phyloP scores from a whole-genome alignment of 2,329 filamentous ascomycete species.

The Gaeumannomyces tritici region DNA sequence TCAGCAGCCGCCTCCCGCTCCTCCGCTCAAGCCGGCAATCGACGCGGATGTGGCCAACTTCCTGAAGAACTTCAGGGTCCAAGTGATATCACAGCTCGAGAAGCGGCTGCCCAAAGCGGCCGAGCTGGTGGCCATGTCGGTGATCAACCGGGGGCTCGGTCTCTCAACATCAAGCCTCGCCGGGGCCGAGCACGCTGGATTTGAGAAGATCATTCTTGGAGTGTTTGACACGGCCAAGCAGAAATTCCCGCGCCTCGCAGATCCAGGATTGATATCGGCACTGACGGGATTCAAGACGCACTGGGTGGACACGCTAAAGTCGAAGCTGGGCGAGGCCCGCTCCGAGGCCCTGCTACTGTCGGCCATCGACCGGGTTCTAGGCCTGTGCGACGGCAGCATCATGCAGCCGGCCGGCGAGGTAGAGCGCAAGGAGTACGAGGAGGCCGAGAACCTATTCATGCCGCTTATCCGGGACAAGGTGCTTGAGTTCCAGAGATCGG shows the following conservation, averaged over 20 bases:
- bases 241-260: conserved; percentile 14
- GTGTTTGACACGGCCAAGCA: conserved; percentile 24
- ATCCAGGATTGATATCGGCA: conserved; percentile 28
- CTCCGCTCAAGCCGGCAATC: conserved; percentile 23
- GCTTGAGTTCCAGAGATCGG: conserved; percentile 11
- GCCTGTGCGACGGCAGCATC: conserved; percentile 32
- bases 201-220: conserved; percentile 36
- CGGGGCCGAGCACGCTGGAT: conserved; percentile 27
- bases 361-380: conserved; percentile 40
- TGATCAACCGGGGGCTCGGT: conserved; percentile 40
- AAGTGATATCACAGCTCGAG: conserved; percentile 34
- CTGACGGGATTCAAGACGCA: conserved; percentile 35
- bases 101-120: conserved; percentile 29
- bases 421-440: conserved; percentile 17
- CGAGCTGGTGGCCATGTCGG: conserved; percentile 41
- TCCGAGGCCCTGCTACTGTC: conserved; percentile 38
- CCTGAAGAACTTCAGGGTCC: conserved; percentile 35
- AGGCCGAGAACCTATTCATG: conserved; percentile 22
- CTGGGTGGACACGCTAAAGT: conserved; percentile 31
- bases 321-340: conserved; percentile 27
- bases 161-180: conserved; percentile 30
- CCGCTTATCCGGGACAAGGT: conserved; percentile 14
- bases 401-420: conserved; percentile 15
- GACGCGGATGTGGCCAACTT: conserved; percentile 31
- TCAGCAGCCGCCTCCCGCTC: background rate